phyloP scores from a whole-genome alignment of 495 filamentous ascomycete genomes.

The Lasiosphaeria ovina region DNA sequence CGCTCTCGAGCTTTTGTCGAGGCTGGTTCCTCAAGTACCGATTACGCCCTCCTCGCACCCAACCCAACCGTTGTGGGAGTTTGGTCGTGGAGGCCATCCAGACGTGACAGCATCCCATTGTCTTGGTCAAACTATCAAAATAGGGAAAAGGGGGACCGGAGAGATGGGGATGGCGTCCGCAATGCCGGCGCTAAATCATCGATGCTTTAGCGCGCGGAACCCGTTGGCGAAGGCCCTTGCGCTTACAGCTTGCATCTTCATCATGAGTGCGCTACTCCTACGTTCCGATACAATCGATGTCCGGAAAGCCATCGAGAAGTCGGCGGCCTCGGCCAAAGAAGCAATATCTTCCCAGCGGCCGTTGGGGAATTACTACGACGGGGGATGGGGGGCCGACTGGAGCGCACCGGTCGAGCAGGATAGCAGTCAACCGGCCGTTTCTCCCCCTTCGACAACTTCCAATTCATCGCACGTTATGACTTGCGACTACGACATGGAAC shows the following conservation, averaged over 20 bases:
- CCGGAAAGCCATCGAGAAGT: slow-evolving; percentile 34
- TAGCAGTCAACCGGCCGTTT: slow-evolving; percentile 14
- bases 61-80: too few species aligned
- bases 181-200: slow-evolving; percentile 33
- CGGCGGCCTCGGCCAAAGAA: slow-evolving; percentile 36
- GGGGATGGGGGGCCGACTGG: slow-evolving; percentile 6
- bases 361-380: slow-evolving; percentile 13
- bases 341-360: slow-evolving; percentile 33
- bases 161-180: slow-evolving; percentile 32
- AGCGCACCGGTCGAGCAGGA: slow-evolving; percentile 7
- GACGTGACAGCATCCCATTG: neutral
- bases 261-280: slow-evolving; percentile 35
- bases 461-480: slow-evolving; percentile 33
- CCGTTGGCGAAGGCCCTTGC: slow-evolving; percentile 40
- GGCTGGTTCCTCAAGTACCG: too few species aligned
- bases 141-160: neutral
- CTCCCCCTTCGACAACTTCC: slow-evolving; percentile 8
- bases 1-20: too few species aligned
- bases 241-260: slow-evolving; percentile 35
- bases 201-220: slow-evolving; percentile 45
- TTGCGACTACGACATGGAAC: slow-evolving; percentile 46
- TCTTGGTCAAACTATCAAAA: neutral
- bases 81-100: neutral
- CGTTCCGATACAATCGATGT: slow-evolving; percentile 41
- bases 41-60: too few species aligned